These are phyloP conservation scores for Bipolaris victoriae DNA, from an alignment of 2,329 filamentous ascomycete genomes.

Conservation along the genomic window DNA sequence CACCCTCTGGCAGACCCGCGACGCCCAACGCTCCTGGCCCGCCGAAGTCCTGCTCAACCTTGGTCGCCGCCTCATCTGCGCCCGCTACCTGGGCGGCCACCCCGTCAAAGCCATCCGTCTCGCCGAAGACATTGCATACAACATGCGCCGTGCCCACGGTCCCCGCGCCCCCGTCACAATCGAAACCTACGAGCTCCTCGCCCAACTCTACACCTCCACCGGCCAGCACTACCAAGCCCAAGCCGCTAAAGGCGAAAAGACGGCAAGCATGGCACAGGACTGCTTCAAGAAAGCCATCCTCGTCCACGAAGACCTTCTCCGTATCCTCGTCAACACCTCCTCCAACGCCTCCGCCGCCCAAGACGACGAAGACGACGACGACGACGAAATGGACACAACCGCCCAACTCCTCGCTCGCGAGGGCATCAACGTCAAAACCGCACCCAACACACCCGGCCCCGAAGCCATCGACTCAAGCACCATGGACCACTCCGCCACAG, in stretches of 20 bases:
- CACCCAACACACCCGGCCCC: conserved; percentile 1
- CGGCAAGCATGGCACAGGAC: conserved; percentile 42
- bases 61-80: conserved; percentile 60
- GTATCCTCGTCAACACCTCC: conserved; percentile 37
- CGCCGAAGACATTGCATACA: conserved; percentile 62
- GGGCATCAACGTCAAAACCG: conserved; percentile 38
- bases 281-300: conserved; percentile 50
- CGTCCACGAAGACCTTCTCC: conserved; percentile 43
- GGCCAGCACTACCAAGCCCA: conserved; percentile 49
- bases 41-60: conserved; percentile 56
- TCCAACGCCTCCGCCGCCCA: conserved; percentile 11
- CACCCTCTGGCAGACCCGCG: conserved; percentile 46
- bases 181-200: conserved; percentile 58
- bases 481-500: conserved; percentile 32
- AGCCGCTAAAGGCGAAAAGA: conserved; percentile 43
- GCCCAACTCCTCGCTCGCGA: conserved; percentile 46
- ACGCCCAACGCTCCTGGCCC: conserved; percentile 44
- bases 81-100: conserved; percentile 58
- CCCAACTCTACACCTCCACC: conserved; percentile 56
- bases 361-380: conserved; percentile 43
- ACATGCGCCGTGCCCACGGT: conserved; percentile 61
- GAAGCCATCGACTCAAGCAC: conserved; percentile 3
- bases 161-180: conserved; percentile 56
- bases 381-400: conserved; percentile 46
- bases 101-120: conserved; percentile 51